Conservation (phyloP, 208 protist genomes). For the Wallacemonas sp. region DNA sequence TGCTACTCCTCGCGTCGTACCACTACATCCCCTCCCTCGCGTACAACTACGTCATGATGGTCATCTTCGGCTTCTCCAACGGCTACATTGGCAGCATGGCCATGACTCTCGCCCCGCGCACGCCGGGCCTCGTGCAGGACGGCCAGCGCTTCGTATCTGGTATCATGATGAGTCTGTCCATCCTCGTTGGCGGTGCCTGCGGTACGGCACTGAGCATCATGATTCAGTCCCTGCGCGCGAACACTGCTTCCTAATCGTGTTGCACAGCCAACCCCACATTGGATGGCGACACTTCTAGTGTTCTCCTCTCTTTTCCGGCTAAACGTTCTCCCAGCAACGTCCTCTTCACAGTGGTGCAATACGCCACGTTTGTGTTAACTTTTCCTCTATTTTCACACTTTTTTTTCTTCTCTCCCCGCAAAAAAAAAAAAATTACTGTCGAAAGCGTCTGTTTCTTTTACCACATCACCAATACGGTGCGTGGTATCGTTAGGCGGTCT, state of each 20-base stretch:
- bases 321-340: no score
- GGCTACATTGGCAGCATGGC: constrained; percentile 51
- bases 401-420: no score
- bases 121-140: constrained; percentile 27
- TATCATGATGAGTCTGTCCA: constrained; percentile 25
- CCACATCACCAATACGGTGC: no score
- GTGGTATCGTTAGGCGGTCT: no score
- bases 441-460: no score
- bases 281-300: no score
- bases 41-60: constrained; percentile 50
- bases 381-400: background rate
- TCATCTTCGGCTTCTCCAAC: constrained; percentile 58
- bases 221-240: constrained; percentile 34
- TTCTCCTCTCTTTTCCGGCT: constrained; percentile 46
- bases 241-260: background rate
- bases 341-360: no score
- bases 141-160: constrained; percentile 54
- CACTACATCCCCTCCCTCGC: constrained; percentile 54
- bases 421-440: no score
- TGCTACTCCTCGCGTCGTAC: constrained; percentile 56
- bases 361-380: background rate
- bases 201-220: constrained; percentile 47
- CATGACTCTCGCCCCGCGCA: constrained; percentile 49
- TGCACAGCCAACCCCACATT: no score
- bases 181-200: constrained; percentile 31